phyloP scores from a whole-genome alignment of 768 basidiomycete species.

The Rubroboletus satanas region DNA sequence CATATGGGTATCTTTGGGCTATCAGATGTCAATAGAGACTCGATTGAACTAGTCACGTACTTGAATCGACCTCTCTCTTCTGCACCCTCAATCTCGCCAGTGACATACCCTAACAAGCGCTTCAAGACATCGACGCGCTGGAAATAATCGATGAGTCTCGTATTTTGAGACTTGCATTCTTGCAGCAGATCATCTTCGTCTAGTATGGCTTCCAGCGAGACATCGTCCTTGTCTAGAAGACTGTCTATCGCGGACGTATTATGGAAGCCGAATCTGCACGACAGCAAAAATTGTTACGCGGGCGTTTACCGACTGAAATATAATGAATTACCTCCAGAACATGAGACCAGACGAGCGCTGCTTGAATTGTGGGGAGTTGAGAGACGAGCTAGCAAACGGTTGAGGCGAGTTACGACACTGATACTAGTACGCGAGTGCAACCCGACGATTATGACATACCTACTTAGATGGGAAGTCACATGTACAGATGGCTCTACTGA shows the following conservation, averaged over 20 bases:
- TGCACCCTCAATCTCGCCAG: slow-evolving; percentile 79
- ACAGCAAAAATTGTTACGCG: slow-evolving; percentile 3
- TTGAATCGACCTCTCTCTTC: slow-evolving; percentile 79
- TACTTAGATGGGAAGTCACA: slow-evolving; percentile 25
- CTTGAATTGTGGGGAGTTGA: slow-evolving; percentile 5
- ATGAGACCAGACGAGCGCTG: slow-evolving; percentile 30
- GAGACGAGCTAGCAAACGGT: slow-evolving; percentile 9
- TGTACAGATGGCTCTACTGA: background rate
- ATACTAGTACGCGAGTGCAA: background rate
- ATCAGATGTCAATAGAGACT: slow-evolving; percentile 7
- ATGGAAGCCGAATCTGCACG: slow-evolving; percentile 80
- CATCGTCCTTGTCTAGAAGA: slow-evolving; percentile 86
- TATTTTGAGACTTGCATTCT: slow-evolving; percentile 95
- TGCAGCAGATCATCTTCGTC: slow-evolving; percentile 92
- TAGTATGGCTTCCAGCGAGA: slow-evolving; percentile 84
- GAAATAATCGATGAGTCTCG: slow-evolving; percentile 83
- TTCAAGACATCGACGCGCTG: slow-evolving; percentile 77
- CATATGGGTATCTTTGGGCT: slow-evolving; percentile 73
- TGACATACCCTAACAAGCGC: slow-evolving; percentile 78
- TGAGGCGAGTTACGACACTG: slow-evolving; percentile 23
- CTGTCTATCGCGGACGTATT: slow-evolving; percentile 87
- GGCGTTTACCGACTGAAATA: background rate
- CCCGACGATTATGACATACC: slow-evolving; percentile 10
- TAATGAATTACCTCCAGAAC: slow-evolving; percentile 45
- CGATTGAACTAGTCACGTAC: slow-evolving; percentile 43